Evolutionary conservation across 345 rosid species (phyloP).

Genomic region (Corymbia maculata): DNA sequence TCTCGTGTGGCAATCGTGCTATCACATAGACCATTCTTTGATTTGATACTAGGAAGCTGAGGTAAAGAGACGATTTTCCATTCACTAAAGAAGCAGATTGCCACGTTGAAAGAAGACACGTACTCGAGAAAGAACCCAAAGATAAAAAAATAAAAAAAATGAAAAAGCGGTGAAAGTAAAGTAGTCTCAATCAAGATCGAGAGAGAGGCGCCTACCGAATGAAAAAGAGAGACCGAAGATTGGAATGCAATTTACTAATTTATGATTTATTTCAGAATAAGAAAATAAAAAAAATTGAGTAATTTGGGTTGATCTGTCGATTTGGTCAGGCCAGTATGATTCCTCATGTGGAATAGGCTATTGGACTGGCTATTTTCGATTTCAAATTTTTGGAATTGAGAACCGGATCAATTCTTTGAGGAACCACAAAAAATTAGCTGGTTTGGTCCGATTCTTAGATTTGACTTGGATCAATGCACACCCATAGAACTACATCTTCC

Average conservation of each 20-base stretch:
- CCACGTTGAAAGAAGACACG: too few species aligned
- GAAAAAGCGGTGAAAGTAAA: not conserved
- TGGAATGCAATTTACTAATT: not conserved
- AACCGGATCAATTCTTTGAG: too few species aligned
- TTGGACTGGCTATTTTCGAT: rapidly evolving
- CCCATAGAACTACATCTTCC: not conserved
- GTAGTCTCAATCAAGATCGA: not conserved
- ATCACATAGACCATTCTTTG: not conserved
- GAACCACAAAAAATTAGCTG: too few species aligned
- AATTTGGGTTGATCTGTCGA: not conserved
- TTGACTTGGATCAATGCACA: not conserved
- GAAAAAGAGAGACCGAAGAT: not conserved
- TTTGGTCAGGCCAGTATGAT: rapidly evolving
- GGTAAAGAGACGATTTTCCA: not conserved
- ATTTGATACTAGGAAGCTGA: not conserved
- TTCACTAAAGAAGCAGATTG: not conserved
- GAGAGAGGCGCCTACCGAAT: not conserved
- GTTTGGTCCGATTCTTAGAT: not conserved
- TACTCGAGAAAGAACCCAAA: too few species aligned
- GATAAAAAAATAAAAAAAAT: too few species aligned
- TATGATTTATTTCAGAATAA: not conserved
- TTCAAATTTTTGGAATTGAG: not conserved
- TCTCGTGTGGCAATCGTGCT: not conserved
- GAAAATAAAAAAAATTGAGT: too few species aligned
- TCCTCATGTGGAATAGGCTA: not conserved